Conservation (phyloP, 2,329 filamentous ascomycete species). For the Alternaria sp. region DNA sequence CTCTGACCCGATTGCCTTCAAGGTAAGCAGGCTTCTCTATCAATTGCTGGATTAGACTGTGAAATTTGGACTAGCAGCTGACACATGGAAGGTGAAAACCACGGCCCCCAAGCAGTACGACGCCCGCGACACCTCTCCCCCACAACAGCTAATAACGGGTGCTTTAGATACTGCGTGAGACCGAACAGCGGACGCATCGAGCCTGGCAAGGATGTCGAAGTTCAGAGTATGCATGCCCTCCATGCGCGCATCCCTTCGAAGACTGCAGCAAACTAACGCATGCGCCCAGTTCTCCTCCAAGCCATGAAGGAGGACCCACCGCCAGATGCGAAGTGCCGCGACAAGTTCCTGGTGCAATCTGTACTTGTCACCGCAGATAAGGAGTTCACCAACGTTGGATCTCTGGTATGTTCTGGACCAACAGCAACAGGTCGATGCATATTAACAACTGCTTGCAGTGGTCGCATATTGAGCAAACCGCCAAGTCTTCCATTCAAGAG, state of each 20-base stretch:
- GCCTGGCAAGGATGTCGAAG: conserved; percentile 87
- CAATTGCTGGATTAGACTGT: no score
- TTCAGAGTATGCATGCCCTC: conserved; percentile 73
- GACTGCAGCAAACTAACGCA: conserved; percentile 37
- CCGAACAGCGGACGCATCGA: conserved; percentile 97
- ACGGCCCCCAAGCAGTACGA: conserved; percentile 98
- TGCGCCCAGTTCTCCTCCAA: conserved; percentile 81
- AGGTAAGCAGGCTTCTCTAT: conserved; percentile 57
- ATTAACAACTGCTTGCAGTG: conserved; percentile 65
- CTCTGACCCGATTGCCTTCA: conserved; percentile 69
- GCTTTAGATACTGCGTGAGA: conserved; percentile 88
- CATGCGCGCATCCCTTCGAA: conserved; percentile 21
- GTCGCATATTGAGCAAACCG: conserved; percentile 74
- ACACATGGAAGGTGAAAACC: conserved; percentile 82
- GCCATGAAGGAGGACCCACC: conserved; percentile 97
- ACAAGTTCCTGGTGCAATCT: conserved; percentile 98
- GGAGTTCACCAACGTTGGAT: conserved; percentile 80
- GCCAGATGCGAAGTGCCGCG: conserved; percentile 85
- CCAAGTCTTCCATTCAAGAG: conserved; percentile 84
- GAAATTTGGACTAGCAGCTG: conserved; percentile 8
- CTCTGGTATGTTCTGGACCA: conserved; percentile 70
- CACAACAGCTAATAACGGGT: conserved; percentile 30
- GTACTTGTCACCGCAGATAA: conserved; percentile 84
- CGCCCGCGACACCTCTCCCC: conserved; percentile 23
- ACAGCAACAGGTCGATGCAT: neutral